These are phyloP conservation scores for Epithele typhae DNA, from an alignment of 768 basidiomycete genomes.

Conservation along the genomic window DNA sequence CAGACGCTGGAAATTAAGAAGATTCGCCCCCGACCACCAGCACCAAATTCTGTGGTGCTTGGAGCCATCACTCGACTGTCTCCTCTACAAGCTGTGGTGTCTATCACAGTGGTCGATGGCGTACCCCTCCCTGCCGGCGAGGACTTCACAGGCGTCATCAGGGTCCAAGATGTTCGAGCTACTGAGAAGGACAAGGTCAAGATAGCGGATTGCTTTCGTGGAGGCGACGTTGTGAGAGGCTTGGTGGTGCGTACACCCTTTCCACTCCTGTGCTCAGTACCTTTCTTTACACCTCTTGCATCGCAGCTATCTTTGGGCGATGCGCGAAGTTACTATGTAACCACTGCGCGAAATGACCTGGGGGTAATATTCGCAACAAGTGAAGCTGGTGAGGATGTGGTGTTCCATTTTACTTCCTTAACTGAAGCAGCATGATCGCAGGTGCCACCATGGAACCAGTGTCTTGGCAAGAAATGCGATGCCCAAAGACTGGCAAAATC, in stretches of 20 bases:
- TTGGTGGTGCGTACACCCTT: slow-evolving; percentile 56
- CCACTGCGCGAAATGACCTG: slow-evolving; percentile 85
- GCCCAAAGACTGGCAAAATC: slow-evolving; percentile 71
- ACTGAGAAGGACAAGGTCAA: slow-evolving; percentile 90
- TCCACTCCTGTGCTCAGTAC: background rate
- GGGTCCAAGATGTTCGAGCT: slow-evolving; percentile 82
- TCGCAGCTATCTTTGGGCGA: slow-evolving; percentile 86
- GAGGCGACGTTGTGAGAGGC: slow-evolving; percentile 86
- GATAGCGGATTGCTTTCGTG: slow-evolving; percentile 87
- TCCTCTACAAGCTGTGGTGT: slow-evolving; percentile 75
- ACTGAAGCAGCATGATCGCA: slow-evolving; percentile 23
- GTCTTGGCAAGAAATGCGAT: slow-evolving; percentile 91
- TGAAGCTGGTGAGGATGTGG: slow-evolving; percentile 58
- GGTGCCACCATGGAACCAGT: slow-evolving; percentile 82
- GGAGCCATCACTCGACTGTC: slow-evolving; percentile 82
- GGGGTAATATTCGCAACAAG: slow-evolving; percentile 90
- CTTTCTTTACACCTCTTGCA: background rate
- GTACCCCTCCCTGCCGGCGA: slow-evolving; percentile 77
- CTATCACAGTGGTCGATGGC: slow-evolving; percentile 85
- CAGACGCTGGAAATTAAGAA: slow-evolving; percentile 64
- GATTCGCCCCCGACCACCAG: slow-evolving; percentile 65
- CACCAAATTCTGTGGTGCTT: slow-evolving; percentile 71
- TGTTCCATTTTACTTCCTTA: background rate
- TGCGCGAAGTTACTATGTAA: slow-evolving; percentile 87
- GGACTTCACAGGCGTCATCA: slow-evolving; percentile 86